Percentiles rank a stretch among this genome's conserved stretches.
Conservation (phyloP, 805 yeast species). For the Monosporozyma siamensis region DNA sequence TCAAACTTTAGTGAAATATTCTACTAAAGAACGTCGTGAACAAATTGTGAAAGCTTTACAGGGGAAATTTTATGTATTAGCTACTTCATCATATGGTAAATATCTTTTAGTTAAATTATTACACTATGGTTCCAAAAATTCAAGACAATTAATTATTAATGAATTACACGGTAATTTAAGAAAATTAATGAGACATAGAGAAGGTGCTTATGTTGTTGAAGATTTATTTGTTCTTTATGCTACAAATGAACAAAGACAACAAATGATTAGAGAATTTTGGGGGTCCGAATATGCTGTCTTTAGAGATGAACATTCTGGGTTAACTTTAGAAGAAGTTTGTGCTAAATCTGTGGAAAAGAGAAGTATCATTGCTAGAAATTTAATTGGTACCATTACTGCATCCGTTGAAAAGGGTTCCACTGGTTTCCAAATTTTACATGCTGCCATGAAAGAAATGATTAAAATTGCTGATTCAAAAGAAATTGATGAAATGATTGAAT, state of each 20-base stretch:
- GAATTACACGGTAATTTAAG: slow-evolving; percentile 87
- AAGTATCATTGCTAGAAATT: slow-evolving; percentile 61
- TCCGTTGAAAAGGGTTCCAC: slow-evolving; percentile 93
- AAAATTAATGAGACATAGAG: slow-evolving; percentile 91
- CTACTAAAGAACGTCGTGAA: slow-evolving; percentile 70
- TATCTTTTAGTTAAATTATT: slow-evolving; percentile 78
- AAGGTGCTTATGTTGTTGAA: slow-evolving; percentile 96
- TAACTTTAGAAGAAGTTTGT: slow-evolving; percentile 57
- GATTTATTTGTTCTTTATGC: slow-evolving; percentile 83
- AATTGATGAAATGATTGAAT: slow-evolving; percentile 70
- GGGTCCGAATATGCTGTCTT: slow-evolving; percentile 92
- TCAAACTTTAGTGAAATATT: slow-evolving; percentile 84
- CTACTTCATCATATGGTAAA: slow-evolving; percentile 90
- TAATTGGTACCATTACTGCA: slow-evolving; percentile 75
- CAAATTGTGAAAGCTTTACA: slow-evolving; percentile 57
- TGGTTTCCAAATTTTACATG: slow-evolving; percentile 91
- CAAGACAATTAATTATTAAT: slow-evolving; percentile 63
- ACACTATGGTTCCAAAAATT: slow-evolving; percentile 83
- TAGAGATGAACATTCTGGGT: slow-evolving; percentile 59
- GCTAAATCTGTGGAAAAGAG: slow-evolving; percentile 67
- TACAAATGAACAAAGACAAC: slow-evolving; percentile 72
- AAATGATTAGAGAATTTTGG: slow-evolving; percentile 93
- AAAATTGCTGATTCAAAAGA: slow-evolving; percentile 59
- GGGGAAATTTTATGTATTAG: slow-evolving; percentile 70
- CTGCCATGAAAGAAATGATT: slow-evolving; percentile 86